These are phyloP conservation scores for Zygosaccharomyces sapae DNA, from an alignment of 1,139 yeast species.

Conservation along the genomic window DNA sequence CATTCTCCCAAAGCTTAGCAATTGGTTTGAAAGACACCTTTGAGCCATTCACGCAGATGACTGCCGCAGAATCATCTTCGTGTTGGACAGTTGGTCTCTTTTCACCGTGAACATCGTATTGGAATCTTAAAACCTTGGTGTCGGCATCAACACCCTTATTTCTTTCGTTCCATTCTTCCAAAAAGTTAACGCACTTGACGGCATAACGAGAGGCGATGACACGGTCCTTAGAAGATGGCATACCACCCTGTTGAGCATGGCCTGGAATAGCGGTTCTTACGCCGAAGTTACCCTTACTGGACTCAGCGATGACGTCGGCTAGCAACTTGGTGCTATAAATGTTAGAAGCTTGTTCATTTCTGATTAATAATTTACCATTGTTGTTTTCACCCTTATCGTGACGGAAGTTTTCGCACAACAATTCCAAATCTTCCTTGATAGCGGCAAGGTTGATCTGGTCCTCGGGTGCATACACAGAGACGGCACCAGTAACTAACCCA, in stretches of 20 bases:
- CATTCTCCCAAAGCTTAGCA: conserved; percentile 51
- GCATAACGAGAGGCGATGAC: conserved; percentile 89
- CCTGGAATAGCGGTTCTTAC: conserved; percentile 97
- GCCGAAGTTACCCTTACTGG: conserved; percentile 72
- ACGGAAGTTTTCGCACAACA: conserved; percentile 53
- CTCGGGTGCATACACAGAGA: conserved; percentile 74
- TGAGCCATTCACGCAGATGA: conserved; percentile 68
- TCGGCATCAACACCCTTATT: conserved; percentile 35
- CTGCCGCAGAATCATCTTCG: conserved; percentile 50
- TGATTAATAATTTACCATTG: conserved; percentile 77
- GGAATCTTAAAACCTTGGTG: conserved; percentile 40
- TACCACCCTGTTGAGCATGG: conserved; percentile 96
- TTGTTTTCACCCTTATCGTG: conserved; percentile 59
- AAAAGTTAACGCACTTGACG: conserved; percentile 78
- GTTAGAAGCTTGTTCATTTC: conserved; percentile 80
- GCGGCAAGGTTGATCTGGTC: conserved; percentile 55
- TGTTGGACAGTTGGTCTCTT: conserved; percentile 40
- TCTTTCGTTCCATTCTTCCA: conserved; percentile 52
- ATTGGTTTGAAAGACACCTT: conserved; percentile 54
- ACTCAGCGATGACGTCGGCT: conserved; percentile 77
- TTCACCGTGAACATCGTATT: conserved; percentile 39
- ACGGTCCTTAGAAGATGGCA: conserved; percentile 93
- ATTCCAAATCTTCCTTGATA: conserved; percentile 56
- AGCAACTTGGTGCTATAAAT: conserved; percentile 78
- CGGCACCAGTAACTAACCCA: conserved; percentile 68